phyloP scores from a whole-genome alignment of 2,329 filamentous ascomycete genomes.

The Calonectria leucothoes region DNA sequence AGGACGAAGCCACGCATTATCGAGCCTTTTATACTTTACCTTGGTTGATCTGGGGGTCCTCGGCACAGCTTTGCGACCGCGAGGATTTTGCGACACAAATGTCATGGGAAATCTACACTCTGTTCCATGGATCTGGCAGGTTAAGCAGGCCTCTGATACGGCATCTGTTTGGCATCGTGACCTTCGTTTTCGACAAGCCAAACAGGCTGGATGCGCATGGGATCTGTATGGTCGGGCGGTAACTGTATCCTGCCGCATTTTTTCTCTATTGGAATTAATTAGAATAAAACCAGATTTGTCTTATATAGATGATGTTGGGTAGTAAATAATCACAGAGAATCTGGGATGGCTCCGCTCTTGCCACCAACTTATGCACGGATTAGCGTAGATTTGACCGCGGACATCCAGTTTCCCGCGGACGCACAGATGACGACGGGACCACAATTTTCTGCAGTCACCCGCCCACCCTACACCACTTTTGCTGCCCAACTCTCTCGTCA shows the following conservation, averaged over 20 bases:
- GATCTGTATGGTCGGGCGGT: neutral
- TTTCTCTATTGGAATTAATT: neutral
- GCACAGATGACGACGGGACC: neutral
- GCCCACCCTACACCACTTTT: neutral
- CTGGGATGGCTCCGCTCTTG: neutral
- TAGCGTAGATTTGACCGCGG: neutral
- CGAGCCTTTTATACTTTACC: neutral
- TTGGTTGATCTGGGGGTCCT: neutral
- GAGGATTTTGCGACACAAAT: neutral
- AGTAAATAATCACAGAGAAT: neutral
- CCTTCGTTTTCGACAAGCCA: neutral
- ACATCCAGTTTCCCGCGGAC: neutral
- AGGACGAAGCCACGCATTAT: neutral
- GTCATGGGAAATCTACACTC: neutral
- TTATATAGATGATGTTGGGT: neutral
- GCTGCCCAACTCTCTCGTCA: neutral
- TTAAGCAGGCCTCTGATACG: neutral
- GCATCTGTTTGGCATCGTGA: neutral
- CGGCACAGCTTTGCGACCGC: neutral
- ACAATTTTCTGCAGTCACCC: neutral
- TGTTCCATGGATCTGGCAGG: neutral
- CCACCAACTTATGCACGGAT: neutral
- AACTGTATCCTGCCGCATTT: neutral
- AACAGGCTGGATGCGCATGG: neutral
- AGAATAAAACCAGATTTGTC: neutral